Evolutionary conservation across 305 asterid species (phyloP), one percentile per base, ranked within the genome.

Genomic region (Nicotiana rustica): DNA sequence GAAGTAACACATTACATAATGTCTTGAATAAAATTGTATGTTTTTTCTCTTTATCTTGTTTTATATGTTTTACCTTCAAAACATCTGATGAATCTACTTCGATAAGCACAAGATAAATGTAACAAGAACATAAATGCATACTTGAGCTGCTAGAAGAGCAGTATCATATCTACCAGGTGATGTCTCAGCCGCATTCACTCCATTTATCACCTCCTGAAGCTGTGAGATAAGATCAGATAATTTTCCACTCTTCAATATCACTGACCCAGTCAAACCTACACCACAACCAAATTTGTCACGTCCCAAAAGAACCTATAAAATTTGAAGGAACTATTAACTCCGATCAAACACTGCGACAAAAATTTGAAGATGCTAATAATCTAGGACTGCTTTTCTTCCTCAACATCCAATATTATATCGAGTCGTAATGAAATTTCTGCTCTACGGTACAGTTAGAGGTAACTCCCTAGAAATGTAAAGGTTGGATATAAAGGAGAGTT

Each of bases 131-230:
- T 55, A 52, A 29, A 31, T 82, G 80, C 55, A 65, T 87, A 92
- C 97, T 95, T 93, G 96, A 79, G 94, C 89, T 66, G 95, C 94
- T 57, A 92, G 90, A 87, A 90, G 87, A 82, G 93, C 84, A 57
- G 95, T 93, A 88, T 93, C 97, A 83, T 92, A 93, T 73, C 87
- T 93, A 33, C 96, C 97, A 19, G 96, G 96, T 57, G 93, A 90
- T 65, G 89, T 91, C 88, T 93, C 96, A 71, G 96, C 92, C 57
- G 91, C 96, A 88, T 92, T 91, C 87, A 93, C 61, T 57, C 87
- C 92, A 82, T 86, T 84, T 80, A 93, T 89, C 87, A 93, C 85
- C 80, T 91, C 93, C 84, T 93, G 97, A 85, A 93, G 93, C 87
- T 93, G 91, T 41, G 90, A 88, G 86, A 93, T 88, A 84, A 93